Evolutionary conservation across 75 land plant species (phyloP), one percentile per base, ranked within the genome.

Genomic region (Adiantum capillusveneris): DNA sequence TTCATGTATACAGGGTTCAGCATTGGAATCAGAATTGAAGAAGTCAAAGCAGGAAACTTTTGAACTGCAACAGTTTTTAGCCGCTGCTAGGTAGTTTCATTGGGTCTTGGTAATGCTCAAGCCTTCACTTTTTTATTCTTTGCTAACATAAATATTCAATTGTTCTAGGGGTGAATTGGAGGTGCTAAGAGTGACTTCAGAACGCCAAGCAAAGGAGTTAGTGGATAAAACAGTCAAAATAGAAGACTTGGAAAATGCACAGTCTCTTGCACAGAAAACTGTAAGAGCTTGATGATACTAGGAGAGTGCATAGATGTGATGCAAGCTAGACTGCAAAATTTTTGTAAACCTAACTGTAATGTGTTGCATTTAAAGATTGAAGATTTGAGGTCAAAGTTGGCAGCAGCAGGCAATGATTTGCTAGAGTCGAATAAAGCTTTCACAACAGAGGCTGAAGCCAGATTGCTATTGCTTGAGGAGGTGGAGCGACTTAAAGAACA

Each of bases 381-480:
- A 64, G 91, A 81, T 37, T 79, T 86, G 19, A 86, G 84, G 79
- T 75, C 77, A 62, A 96, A 89, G 51, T 77, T 94, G 62, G 72
- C 85, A 24, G 88, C 88, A 57, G 86, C 95, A 43, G 96, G 85
- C 68, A 96, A 94, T 73, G 98, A 86, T 66, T 70, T 90, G 63
- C 61, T 65, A 13, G 79, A 90, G 60, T 94, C 91, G 96, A 94
- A 84, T 58, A 54, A 68, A 31, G 98, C 98, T 29, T 87, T 96
- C 60, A 84, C 88, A 57, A 78, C 89, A 57, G 98, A 94, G 69
- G 98, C 96, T 60, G 90, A 80, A 46, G 90, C 96, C 30, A 87
- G 87, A 29, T 75, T 53, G 70, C 80, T 82, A 42, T 63, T 86
- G 42, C 71, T 81, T 43, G 79, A 81, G 63, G 98, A 94, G 28